Evolutionary conservation across 495 filamentous ascomycete genomes (phyloP), one percentile per base, ranked within the genome.

Genomic region (Platismatia glauca): DNA sequence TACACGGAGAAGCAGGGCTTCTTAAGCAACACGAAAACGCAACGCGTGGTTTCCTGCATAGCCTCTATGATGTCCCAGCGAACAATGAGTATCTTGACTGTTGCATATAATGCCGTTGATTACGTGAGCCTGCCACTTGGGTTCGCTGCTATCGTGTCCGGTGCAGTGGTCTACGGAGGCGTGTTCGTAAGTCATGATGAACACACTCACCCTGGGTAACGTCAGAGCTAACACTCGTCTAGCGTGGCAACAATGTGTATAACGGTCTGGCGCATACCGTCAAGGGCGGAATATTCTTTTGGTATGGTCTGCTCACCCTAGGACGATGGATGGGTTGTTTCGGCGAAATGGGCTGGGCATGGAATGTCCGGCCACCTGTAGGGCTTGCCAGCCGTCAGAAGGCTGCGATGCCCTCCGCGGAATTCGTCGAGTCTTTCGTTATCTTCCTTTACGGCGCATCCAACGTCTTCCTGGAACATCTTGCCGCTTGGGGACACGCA

Each of bases 221-320:
- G 29, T 44, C 29, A 34, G 55, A 41, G 55, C 72, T 70, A 61
- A 68, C 48, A 35, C 27, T 29, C 61, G 57, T 29, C 31, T 65
- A 86, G 83, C 81, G 83, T 68, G 82, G 77, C 15, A 69, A 70
- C 39, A 76, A 79, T 27, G 74, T 95, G 56, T 94, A 96, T 79
- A 92, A 87, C 68, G 90, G 91, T 7, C 78, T 96, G 41, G 93
- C 94, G 38, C 94, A 97, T 73, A 95, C 89, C 74, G 89, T 97
- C 72, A 98, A 97, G 71, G 94, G 93, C 59, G 90, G 90, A n/a
- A 89, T 97, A 61, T 98, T 98, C 76, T 89, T 97, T 74, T 90
- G 90, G 87, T 91, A 96, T 63, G 94, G 94, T 22, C 71, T 96
- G 16, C 73, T 97, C 34, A 94, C 90, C 0, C 82, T 98, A 24